A percentile compares a stretch with the other conserved stretches of the same genome.
phyloP scores from a whole-genome alignment of 1,284 basidiomycete species.

The Peniophora sp. region DNA sequence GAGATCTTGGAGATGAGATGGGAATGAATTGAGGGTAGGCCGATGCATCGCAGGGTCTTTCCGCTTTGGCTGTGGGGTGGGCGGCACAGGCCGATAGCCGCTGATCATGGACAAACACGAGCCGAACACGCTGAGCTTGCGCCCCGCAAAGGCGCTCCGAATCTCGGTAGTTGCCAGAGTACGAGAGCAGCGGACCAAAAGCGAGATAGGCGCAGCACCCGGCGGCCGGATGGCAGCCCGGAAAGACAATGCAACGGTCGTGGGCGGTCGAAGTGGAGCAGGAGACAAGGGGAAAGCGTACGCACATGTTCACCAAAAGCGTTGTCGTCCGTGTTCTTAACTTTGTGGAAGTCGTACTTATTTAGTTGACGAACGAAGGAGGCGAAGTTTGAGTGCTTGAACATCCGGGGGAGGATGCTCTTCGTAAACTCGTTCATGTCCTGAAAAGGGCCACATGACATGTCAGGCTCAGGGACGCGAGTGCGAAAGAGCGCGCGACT shows the following conservation, averaged over 20 bases:
- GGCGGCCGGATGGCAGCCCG: too few relatives aligned
- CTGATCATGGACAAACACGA: too few relatives aligned
- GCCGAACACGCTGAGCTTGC: background rate
- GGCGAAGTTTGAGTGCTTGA: constrained; percentile 97
- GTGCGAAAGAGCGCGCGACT: background rate
- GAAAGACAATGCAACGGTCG: constrained; percentile 1
- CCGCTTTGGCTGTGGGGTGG: too few relatives aligned
- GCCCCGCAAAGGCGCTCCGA: background rate
- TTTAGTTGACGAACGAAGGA: constrained; percentile 92
- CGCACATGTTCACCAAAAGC: constrained; percentile 71
- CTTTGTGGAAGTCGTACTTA: constrained; percentile 99
- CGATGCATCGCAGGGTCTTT: too few relatives aligned
- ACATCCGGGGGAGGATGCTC: constrained; percentile 87
- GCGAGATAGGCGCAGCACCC: too few relatives aligned
- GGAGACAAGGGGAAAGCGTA: constrained; percentile 2
- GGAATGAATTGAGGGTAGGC: background rate
- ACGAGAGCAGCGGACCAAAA: too few relatives aligned
- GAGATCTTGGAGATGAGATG: background rate
- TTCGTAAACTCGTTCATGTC: constrained; percentile 99
- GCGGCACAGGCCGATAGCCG: too few relatives aligned
- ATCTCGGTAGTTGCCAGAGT: too few relatives aligned
- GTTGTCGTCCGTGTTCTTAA: constrained; percentile 76
- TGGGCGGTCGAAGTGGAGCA: background rate
- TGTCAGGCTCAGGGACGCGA: background rate
- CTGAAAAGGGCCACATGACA: constrained; percentile 18